Conservation (phyloP, 2,329 filamentous ascomycete genomes). For the Waltergamsia citrina region DNA sequence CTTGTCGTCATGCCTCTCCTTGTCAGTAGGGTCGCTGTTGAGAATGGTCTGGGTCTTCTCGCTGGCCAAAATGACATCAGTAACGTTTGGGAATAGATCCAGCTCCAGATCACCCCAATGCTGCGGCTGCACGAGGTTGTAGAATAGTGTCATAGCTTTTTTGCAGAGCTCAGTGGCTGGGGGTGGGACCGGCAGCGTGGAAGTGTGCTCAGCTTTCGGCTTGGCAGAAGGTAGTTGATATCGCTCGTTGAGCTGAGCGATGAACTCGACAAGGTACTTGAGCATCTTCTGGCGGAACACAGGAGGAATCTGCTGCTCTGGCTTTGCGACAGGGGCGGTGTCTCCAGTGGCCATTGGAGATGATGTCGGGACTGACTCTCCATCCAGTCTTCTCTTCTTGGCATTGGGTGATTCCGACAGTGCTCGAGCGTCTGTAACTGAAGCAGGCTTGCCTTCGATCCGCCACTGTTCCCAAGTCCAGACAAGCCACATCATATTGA, state of each 20-base stretch:
- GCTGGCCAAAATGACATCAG: conserved; percentile 72
- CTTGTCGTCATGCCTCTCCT: conserved; percentile 72
- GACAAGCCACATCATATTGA: conserved; percentile 85
- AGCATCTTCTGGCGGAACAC: conserved; percentile 70
- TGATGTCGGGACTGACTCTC: conserved; percentile 23
- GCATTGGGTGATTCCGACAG: conserved; percentile 61
- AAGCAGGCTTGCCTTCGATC: conserved; percentile 46
- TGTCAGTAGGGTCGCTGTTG: conserved; percentile 45
- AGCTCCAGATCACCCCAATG: conserved; percentile 91
- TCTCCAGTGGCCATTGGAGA: conserved; percentile 1
- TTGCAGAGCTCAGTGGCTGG: conserved; percentile 70
- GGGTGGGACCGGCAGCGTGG: conserved; percentile 37
- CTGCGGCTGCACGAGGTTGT: conserved; percentile 74
- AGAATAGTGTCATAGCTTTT: conserved; percentile 72
- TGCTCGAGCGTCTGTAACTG: conserved; percentile 17
- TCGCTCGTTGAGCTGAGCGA: conserved; percentile 79
- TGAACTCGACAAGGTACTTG: conserved; percentile 93
- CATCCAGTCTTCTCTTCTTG: conserved; percentile 69
- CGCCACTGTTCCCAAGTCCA: conserved; percentile 88
- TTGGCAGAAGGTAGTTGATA: conserved; percentile 68
- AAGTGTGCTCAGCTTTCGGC: conserved; percentile 30
- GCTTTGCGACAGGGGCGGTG: conserved; percentile 28
- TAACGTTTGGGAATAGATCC: conserved; percentile 83
- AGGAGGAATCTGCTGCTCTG: conserved; percentile 58
- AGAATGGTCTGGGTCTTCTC: conserved; percentile 62